Conservation (phyloP, 1,284 basidiomycete genomes). For the Rhodotorula sp. region DNA sequence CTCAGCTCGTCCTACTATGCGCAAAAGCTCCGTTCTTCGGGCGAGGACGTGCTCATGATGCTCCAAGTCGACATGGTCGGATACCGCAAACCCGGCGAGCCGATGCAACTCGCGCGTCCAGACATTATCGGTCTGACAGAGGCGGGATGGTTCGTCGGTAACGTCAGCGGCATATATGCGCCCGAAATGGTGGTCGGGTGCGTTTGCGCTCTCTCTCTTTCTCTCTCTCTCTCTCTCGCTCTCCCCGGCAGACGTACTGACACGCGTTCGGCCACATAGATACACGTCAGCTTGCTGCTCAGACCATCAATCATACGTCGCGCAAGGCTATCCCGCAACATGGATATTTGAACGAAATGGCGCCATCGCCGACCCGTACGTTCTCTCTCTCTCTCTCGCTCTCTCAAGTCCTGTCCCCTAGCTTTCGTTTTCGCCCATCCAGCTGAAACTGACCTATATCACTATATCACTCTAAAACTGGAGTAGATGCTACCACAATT, state of each 20-base stretch:
- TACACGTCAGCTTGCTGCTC: slow-evolving; percentile 46
- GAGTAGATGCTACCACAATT: slow-evolving; percentile 46
- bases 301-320: slow-evolving; percentile 48
- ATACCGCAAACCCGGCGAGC: slow-evolving; percentile 45
- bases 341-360: slow-evolving; percentile 49
- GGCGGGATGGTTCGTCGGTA: slow-evolving; percentile 42
- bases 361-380: slow-evolving; percentile 46
- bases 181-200: slow-evolving; percentile 9
- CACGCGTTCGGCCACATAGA: background rate
- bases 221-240: background rate
- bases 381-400: background rate
- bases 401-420: background rate
- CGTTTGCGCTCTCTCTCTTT: background rate
- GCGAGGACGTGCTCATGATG: slow-evolving; percentile 31
- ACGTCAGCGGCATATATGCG: slow-evolving; percentile 40
- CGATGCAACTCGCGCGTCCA: slow-evolving; percentile 47
- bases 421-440: background rate
- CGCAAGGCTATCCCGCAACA: background rate
- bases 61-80: slow-evolving; percentile 41
- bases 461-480: too few relatives aligned
- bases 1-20: slow-evolving; percentile 35
- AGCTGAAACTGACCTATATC: too few relatives aligned
- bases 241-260: too few relatives aligned
- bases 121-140: slow-evolving; percentile 43
- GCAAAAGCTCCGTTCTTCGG: slow-evolving; percentile 1